Evolutionary conservation across 1,284 basidiomycete genomes (phyloP).

Genomic region (Rhodotorula sp.): DNA sequence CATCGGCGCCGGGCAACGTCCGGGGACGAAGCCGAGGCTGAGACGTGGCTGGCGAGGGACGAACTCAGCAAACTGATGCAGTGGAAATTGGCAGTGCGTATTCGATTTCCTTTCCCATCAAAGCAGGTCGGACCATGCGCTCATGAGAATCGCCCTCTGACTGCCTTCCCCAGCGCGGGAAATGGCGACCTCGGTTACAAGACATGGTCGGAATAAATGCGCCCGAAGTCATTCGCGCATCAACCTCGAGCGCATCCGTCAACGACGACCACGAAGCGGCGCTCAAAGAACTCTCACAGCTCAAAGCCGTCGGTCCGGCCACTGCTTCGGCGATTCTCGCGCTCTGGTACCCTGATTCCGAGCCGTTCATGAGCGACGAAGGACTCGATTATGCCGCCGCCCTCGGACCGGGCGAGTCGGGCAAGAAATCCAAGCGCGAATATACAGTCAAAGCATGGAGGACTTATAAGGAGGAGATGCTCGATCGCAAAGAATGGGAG

Average conservation of each 20-base stretch:
- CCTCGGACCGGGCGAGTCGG: slow-evolving; percentile 4
- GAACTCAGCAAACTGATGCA: slow-evolving; percentile 24
- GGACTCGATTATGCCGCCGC: slow-evolving; percentile 14
- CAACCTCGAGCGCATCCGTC: not conserved
- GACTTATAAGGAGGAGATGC: slow-evolving; percentile 11
- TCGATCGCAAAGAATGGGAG: slow-evolving; percentile 8
- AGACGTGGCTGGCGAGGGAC: not conserved
- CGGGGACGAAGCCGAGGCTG: not conserved
- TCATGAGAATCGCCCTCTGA: not conserved
- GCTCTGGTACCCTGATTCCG: slow-evolving; percentile 1
- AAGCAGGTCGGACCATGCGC: too few relatives aligned
- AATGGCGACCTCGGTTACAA: slow-evolving; percentile 28
- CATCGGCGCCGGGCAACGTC: not conserved
- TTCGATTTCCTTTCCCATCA: not conserved
- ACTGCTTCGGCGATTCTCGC: slow-evolving; percentile 41
- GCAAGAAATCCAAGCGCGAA: slow-evolving; percentile 13
- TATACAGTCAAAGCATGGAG: slow-evolving; percentile 32
- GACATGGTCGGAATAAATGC: slow-evolving; percentile 20
- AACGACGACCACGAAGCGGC: not conserved
- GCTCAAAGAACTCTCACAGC: slow-evolving; percentile 17
- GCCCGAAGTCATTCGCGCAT: not conserved
- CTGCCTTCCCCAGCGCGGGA: slow-evolving; percentile 23
- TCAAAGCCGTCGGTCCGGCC: slow-evolving; percentile 40
- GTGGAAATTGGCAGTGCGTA: slow-evolving; percentile 33
- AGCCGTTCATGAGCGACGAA: slow-evolving; percentile 42